Base-by-base conservation (phyloP, 2,329 filamentous ascomycete genomes). In the Colletotrichum ledebouriae region DNA sequence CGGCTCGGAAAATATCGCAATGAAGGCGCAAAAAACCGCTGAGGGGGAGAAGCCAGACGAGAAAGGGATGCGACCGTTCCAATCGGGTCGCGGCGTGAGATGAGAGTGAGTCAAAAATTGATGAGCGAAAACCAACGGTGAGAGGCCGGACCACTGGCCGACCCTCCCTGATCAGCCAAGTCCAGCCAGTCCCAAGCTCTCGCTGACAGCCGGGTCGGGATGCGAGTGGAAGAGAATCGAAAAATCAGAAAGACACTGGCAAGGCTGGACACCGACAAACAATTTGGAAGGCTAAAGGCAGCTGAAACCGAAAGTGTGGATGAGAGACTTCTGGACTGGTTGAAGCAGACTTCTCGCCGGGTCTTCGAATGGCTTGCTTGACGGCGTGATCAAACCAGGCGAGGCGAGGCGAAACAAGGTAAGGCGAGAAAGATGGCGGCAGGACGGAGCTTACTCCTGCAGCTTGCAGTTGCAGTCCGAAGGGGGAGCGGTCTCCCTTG, bases 31-130 rank as follows among this genome's bases (percentile, higher is more conserved):
- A 53, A 9, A 42, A 29, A 37, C 5, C 17, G 34, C 52, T 11
- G 52, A 55, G 34, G 34, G 11, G 34, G 12, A 22, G 13, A 55
- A 22, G 17, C 12, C n/a, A 55, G 33, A 15, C 4, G 41, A 50
- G 10, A 44, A 58, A n/a, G 53, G 64, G 64, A 64, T 46, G 53
- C 59, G 37, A 47, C 53, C 33, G 46, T 42, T 49, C 29, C 10
- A 33, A 57, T 22, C 33, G 22, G 62, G 44, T n/a, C 20, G 33
- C 7, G 22, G 13, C 12, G 53, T 47, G 61, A 59, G 60, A 65
- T 68, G 65, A 63, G 9, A 58, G 64, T 64, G 59, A 63, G 64
- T 57, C 64, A 58, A 59, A 34, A 41, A 58, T 67, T 64, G 59
- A 64, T 64, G 46, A 67, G 60, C 22, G 37, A 53, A 15, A 33